These are phyloP conservation scores for Sungouiozyma ichnusensis DNA, from an alignment of 805 yeast species.

Conservation along the genomic window DNA sequence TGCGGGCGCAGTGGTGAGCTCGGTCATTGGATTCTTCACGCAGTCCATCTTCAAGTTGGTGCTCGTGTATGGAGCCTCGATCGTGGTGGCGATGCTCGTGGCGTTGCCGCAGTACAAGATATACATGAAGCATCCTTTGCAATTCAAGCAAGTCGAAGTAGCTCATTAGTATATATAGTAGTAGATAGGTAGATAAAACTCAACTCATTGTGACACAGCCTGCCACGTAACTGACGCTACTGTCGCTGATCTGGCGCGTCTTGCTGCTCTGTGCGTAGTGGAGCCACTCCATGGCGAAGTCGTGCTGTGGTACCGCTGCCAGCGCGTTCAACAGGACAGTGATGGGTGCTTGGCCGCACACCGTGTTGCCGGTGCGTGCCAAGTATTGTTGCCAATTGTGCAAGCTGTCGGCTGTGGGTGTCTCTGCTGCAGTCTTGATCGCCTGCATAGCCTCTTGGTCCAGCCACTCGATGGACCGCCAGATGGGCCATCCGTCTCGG, in stretches of 20 bases:
- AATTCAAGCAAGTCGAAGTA: constrained; percentile 1
- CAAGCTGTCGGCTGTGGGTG: constrained; percentile 19
- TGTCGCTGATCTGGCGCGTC: constrained; percentile 41
- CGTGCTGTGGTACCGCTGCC: constrained; percentile 8
- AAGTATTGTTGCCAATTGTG: constrained; percentile 59
- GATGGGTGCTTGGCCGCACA: constrained; percentile 86
- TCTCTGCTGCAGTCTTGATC: constrained; percentile 5
- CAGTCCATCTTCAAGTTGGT: constrained; percentile 36
- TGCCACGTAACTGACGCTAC: constrained; percentile 87
- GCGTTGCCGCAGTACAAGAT: constrained; percentile 51
- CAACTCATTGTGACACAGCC: constrained; percentile 40
- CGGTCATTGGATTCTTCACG: constrained; percentile 38
- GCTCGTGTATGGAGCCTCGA: constrained; percentile 31
- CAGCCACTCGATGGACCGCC: constrained; percentile 60
- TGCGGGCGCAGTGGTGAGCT: constrained; percentile 28
- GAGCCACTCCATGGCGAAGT: constrained; percentile 50
- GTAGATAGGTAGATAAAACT: background rate
- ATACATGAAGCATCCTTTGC: constrained; percentile 39
- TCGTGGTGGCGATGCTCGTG: constrained; percentile 28
- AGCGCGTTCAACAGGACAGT: constrained; percentile 48
- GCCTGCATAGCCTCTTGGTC: constrained; percentile 65
- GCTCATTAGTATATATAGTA: background rate
- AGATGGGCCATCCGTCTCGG: constrained; percentile 59
- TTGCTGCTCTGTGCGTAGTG: constrained; percentile 70
- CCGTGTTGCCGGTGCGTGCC: constrained; percentile 66